Conservation (phyloP, 768 basidiomycete genomes). For the Collybia nuda region DNA sequence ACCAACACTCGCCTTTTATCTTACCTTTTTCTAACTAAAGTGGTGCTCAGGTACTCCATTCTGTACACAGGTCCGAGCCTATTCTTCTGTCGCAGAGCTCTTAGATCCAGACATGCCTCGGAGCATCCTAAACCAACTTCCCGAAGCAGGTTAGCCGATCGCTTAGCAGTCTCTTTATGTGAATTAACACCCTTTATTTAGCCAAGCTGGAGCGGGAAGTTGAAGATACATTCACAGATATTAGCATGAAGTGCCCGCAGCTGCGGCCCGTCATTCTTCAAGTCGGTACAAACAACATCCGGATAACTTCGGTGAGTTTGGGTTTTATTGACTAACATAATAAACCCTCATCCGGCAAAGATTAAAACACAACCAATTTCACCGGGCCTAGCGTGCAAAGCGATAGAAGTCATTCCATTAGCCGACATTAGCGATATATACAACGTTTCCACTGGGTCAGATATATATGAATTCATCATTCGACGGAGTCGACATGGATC, state of each 20-base stretch:
- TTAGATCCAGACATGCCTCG: slow-evolving; percentile 14
- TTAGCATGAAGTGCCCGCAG: slow-evolving; percentile 67
- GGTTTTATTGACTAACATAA: background rate
- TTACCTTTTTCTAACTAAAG: background rate
- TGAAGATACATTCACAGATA: slow-evolving; percentile 52
- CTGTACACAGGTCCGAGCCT: slow-evolving; percentile 53
- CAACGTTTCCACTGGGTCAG: slow-evolving; percentile 75
- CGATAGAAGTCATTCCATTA: slow-evolving; percentile 79
- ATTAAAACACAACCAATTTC: slow-evolving; percentile 73
- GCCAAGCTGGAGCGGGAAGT: slow-evolving; percentile 64
- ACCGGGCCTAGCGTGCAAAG: slow-evolving; percentile 65
- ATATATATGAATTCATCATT: slow-evolving; percentile 77
- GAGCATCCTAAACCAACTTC: slow-evolving; percentile 39
- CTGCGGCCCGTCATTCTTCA: slow-evolving; percentile 72
- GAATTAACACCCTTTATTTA: slow-evolving; percentile 21
- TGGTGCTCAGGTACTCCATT: slow-evolving; percentile 46
- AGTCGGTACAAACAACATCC: slow-evolving; percentile 68
- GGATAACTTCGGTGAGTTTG: slow-evolving; percentile 68
- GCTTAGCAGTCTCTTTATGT: background rate
- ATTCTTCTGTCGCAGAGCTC: slow-evolving; percentile 64
- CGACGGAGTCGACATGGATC: slow-evolving; percentile 68
- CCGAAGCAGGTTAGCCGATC: slow-evolving; percentile 46
- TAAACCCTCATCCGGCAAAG: slow-evolving; percentile 28
- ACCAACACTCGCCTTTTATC: background rate
- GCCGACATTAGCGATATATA: slow-evolving; percentile 86